These are phyloP conservation scores for Trichoderma sp. DNA, from an alignment of 2,329 filamentous ascomycete genomes.

Conservation along the genomic window DNA sequence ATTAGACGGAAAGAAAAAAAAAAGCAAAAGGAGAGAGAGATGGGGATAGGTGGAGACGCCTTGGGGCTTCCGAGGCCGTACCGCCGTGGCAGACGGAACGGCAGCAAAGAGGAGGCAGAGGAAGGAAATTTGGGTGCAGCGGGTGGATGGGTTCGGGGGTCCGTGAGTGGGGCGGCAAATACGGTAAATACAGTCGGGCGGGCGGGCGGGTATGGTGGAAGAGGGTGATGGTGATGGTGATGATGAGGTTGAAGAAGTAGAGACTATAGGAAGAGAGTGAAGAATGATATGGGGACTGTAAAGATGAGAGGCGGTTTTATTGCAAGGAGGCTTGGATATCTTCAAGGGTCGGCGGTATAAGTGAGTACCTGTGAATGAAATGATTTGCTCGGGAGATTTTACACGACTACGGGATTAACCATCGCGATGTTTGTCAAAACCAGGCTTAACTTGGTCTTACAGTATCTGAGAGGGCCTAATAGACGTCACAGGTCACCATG, in stretches of 20 bases:
- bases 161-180: slow-evolving; percentile 20
- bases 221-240: not conserved
- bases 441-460: not conserved
- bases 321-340: not conserved
- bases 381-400: not conserved
- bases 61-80: slow-evolving; percentile 27
- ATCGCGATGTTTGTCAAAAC: not conserved
- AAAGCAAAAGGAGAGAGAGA: not conserved
- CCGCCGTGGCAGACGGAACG: slow-evolving; percentile 31
- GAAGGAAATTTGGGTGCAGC: not conserved
- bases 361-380: not conserved
- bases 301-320: not conserved
- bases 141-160: slow-evolving; percentile 13
- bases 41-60: not conserved
- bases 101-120: slow-evolving; percentile 20
- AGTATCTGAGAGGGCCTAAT: not conserved
- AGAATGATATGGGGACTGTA: not conserved
- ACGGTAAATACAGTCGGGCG: slow-evolving; percentile 7
- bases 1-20: not conserved
- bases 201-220: not conserved
- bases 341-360: not conserved
- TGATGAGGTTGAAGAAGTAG: not conserved
- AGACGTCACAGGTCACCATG: slow-evolving; percentile 12
- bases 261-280: not conserved
- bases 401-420: not conserved